phyloP scores from a whole-genome alignment of 164 flowering plant species.

The Chimonanthus salicifolius region DNA sequence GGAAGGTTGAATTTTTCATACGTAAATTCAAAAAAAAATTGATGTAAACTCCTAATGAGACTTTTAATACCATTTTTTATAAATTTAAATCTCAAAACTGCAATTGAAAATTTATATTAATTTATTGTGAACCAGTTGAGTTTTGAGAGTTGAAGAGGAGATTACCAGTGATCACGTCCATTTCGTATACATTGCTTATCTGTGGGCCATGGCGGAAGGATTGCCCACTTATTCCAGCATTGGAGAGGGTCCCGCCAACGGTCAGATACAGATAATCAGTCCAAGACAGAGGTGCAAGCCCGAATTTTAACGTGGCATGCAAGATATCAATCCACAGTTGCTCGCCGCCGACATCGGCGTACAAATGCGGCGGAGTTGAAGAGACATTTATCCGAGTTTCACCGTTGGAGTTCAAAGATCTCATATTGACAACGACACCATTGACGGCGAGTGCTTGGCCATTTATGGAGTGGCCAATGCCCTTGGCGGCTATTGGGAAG shows the following conservation, averaged over 20 bases:
- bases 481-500: slow-evolving; percentile 57
- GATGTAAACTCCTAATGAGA: too few relatives aligned
- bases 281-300: slow-evolving; percentile 80
- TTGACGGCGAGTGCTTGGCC: slow-evolving; percentile 72
- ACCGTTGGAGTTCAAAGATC: slow-evolving; percentile 20
- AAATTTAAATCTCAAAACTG: too few relatives aligned
- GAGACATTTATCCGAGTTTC: slow-evolving; percentile 30
- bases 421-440: slow-evolving; percentile 85
- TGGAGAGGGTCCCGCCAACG: slow-evolving; percentile 91
- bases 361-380: slow-evolving; percentile 16
- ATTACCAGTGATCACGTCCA: slow-evolving; percentile 83
- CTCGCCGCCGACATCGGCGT: slow-evolving; percentile 71
- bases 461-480: slow-evolving; percentile 61
- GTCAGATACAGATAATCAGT: slow-evolving; percentile 82
- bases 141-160: background rate
- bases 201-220: slow-evolving; percentile 79
- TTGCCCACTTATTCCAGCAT: slow-evolving; percentile 89
- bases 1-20: too few relatives aligned
- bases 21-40: too few relatives aligned
- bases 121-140: too few relatives aligned
- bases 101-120: too few relatives aligned
- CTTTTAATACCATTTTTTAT: too few relatives aligned
- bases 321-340: slow-evolving; percentile 78
- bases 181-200: slow-evolving; percentile 67
- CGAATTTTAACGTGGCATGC: slow-evolving; percentile 40